Base-by-base conservation (phyloP, 352 stramenopile genomes). In the Phytophthora cactorum region DNA sequence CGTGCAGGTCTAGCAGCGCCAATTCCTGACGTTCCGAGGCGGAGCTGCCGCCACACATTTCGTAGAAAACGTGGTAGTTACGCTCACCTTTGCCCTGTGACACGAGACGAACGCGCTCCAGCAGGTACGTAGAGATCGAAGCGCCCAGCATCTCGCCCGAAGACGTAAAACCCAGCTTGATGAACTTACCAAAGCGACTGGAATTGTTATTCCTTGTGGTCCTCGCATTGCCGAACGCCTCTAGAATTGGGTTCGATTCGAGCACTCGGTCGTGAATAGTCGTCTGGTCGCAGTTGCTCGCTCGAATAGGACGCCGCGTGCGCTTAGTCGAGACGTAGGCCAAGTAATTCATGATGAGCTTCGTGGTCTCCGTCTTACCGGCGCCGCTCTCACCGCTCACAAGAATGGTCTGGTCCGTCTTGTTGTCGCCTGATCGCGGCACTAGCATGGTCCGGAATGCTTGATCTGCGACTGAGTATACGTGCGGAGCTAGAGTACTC, bases 51-150 rank as follows among this genome's bases (percentile, higher is more conserved):
- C 78, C 72, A 66, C 89, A 82, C 62, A 98, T 81, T 73, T 99
- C 96, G 70, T 99, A 99, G 63, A 99, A 99, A 59, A 99, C 97
- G 69, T 99, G 97, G 75, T 98, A 99, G 59, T 98, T 99, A 31
- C 97, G 91, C 68, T 99, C 97, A 5, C 92, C 93, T n/a, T 95
- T 87, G 39, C 83, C 85, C 45, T 98, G 95, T 2, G 86, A 93
- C 28, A 99, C 91, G 4, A 99, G 75, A 14, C 97, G 86, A 9
- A 98, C 94, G 55, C 98, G 98, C 72, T 99, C 97, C 5, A 99
- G 72, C 25, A 99, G 69, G 55, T 99, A 99, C 12, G 96, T 98
- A 10, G 85, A 90, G 54, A 96, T 93, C 7, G 79, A 79, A 2
- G 81, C 89, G 25, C 88, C 89, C 9, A 93, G 74, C 79, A 96